phyloP scores from a whole-genome alignment of 2,329 filamentous ascomycete species.

The Talaromyces sp. region DNA sequence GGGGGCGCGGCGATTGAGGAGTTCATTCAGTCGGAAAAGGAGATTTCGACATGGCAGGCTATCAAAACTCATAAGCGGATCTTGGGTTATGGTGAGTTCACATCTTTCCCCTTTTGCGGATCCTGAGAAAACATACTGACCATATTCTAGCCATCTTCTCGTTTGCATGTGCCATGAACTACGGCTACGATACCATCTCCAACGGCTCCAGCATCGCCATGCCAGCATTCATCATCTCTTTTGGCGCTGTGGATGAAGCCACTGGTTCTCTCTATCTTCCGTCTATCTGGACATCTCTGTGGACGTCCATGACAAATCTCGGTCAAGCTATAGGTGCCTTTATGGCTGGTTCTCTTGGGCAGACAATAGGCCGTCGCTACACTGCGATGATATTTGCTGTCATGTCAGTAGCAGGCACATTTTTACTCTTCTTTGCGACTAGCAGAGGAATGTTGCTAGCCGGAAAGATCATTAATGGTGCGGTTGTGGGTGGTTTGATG shows the following conservation, averaged over 20 bases:
- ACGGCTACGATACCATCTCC: slow-evolving; percentile 30
- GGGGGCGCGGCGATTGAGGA: background rate
- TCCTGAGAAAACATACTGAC: background rate
- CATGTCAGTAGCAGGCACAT: slow-evolving; percentile 20
- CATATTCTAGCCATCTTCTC: background rate
- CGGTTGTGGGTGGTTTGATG: slow-evolving; percentile 22
- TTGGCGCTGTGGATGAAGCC: slow-evolving; percentile 16
- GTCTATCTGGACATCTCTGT: slow-evolving; percentile 23
- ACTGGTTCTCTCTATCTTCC: slow-evolving; percentile 18
- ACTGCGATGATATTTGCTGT: slow-evolving; percentile 31
- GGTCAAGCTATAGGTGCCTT: slow-evolving; percentile 24
- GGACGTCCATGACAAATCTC: slow-evolving; percentile 24
- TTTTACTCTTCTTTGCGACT: slow-evolving; percentile 18
- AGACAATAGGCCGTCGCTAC: slow-evolving; percentile 35
- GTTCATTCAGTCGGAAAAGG: background rate
- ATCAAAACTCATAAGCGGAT: background rate
- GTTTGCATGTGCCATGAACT: slow-evolving; percentile 14
- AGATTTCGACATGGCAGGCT: slow-evolving; percentile 2
- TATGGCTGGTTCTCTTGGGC: slow-evolving; percentile 32
- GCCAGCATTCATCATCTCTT: slow-evolving; percentile 21
- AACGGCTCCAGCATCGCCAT: slow-evolving; percentile 23
- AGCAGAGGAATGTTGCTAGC: slow-evolving; percentile 20
- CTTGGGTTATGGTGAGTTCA: background rate
- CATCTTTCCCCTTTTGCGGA: background rate
- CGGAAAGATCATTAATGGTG: slow-evolving; percentile 22